Base-by-base conservation (phyloP, 2,329 filamentous ascomycete genomes). In the Talaromyces atroroseus region DNA sequence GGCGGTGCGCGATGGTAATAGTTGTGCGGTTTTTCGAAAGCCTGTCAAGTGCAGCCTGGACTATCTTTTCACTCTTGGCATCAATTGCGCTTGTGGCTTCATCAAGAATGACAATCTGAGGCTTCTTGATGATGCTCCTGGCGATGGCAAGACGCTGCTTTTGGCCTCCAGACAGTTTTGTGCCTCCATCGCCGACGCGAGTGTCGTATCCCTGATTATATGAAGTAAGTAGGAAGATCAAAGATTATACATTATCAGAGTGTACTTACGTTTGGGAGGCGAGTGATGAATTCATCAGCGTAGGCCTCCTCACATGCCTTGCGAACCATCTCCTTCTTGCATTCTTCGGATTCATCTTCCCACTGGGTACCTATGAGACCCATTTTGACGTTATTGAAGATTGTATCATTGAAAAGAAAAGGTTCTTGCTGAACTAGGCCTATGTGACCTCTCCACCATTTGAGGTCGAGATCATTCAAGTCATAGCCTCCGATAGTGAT, bases 51-150 rank as follows among this genome's bases (percentile, higher is more conserved):
- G 85, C 82, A 45, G 88, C 82, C 78, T 95, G 86, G 36, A 96
- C 81, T 12, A 85, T 71, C 0, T 74, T 74, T 59, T 86, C 82
- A 54, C 81, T 92, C 8, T 81, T 77, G 11, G 85, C 82, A 64
- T 97, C 92, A 10, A 97, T 76, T 0, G 89, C 89, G 69, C 90
- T 95, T 0, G 90, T 96, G 0, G 89, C 83, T 68, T 97, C 94
- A 62, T 97, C 92, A 2, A 97, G 77, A 24, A 97, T 86, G 8
- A 97, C 76, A 0, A 97, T 81, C 0, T 89, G 84, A 0, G 91
- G 84, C 65, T 96, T 82, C 50, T 91, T 80, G 4, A 97, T 72
- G 38, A 82, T 82, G 1, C 91, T 89, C 60, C 92, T 80, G 1
- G 92, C 91, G 32, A 97, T 78, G 0, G 89, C 88, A 48, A 96